Evolutionary conservation across 2,329 filamentous ascomycete genomes (phyloP).

Genomic region (Sporothrix brasiliensis): DNA sequence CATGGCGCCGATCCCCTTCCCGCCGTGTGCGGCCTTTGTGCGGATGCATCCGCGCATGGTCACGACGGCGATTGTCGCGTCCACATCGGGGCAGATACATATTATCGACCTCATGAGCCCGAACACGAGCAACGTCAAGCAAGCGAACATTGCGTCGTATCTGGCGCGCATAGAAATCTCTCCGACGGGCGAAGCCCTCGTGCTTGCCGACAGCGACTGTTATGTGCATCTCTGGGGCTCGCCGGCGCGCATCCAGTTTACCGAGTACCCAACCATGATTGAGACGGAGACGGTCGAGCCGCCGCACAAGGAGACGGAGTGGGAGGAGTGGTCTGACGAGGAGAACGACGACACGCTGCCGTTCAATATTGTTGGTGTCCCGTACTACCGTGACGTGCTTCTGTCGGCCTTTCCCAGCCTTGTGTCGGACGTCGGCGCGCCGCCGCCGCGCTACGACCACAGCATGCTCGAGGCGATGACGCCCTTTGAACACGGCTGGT

Average conservation of each 20-base stretch:
- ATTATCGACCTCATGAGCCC: slow-evolving; percentile 95
- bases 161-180: slow-evolving; percentile 83
- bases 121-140: slow-evolving; percentile 80
- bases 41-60: slow-evolving; percentile 95
- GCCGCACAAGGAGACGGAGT: slow-evolving; percentile 34
- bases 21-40: slow-evolving; percentile 89
- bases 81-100: slow-evolving; percentile 89
- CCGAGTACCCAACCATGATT: slow-evolving; percentile 74
- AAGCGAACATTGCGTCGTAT: slow-evolving; percentile 75
- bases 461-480: slow-evolving; percentile 70
- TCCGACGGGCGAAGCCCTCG: slow-evolving; percentile 82
- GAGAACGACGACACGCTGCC: slow-evolving; percentile 57
- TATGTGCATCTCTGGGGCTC: slow-evolving; percentile 87
- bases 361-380: slow-evolving; percentile 83
- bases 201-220: slow-evolving; percentile 76
- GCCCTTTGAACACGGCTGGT: slow-evolving; percentile 73
- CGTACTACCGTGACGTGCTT: slow-evolving; percentile 85
- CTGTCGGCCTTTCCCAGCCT: slow-evolving; percentile 87
- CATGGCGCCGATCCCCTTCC: slow-evolving; percentile 87
- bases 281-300: slow-evolving; percentile 73
- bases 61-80: slow-evolving; percentile 91
- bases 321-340: slow-evolving; percentile 37
- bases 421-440: slow-evolving; percentile 81
- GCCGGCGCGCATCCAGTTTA: slow-evolving; percentile 81
- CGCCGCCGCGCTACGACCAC: slow-evolving; percentile 73